Evolutionary conservation across 352 stramenopile species (phyloP), one percentile per base, ranked within the genome.

Genomic region (Elongisporangium undulatum): DNA sequence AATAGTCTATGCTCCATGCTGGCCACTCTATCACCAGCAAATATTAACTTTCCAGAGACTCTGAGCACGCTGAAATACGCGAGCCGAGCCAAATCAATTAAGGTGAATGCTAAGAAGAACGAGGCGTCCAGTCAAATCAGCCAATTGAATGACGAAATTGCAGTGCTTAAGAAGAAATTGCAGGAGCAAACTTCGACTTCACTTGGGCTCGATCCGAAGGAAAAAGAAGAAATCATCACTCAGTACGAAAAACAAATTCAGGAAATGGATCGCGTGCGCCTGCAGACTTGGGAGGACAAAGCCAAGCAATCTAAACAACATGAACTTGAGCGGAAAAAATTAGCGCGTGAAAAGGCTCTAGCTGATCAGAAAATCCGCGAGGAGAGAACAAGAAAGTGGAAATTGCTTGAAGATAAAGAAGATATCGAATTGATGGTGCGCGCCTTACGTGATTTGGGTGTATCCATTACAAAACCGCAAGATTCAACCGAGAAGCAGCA

Each of bases 1-100:
- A 98, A 98, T 53, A 95, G 87, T 58, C 64, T 92, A n/a, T 98
- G 94, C 29, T 95, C 97, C 0, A 98, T 99, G 94, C 72, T 99
- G 19, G 95, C 95, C 17, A 98, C 94, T 16, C 77, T 98, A 6
- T 97, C 87, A 22, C 92, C 96, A 2, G 93, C 96, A 4, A 96
- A 97, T 55, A 97, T 97, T 64, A 99, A 99, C 72, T 90, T 92
- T 51, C 68, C 96, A 2, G 97, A 99, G 73, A 98, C 90, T 6
- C 68, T 98, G 34, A 98, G 92, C 56, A 99, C 96, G 1, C 74
- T 99, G 0, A 95, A 97, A 29, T 99, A 99, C 62, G 96, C 92
- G 16, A 97, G 87, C 56, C 88, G 95, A 12, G 95, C 93, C 7
- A 98, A 98, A 70, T 91, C 79, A 16, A 98, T 98, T 72, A 96